phyloP scores from a whole-genome alignment of 108 stramenopile species.

The Pseudonitzschia multistriata region DNA sequence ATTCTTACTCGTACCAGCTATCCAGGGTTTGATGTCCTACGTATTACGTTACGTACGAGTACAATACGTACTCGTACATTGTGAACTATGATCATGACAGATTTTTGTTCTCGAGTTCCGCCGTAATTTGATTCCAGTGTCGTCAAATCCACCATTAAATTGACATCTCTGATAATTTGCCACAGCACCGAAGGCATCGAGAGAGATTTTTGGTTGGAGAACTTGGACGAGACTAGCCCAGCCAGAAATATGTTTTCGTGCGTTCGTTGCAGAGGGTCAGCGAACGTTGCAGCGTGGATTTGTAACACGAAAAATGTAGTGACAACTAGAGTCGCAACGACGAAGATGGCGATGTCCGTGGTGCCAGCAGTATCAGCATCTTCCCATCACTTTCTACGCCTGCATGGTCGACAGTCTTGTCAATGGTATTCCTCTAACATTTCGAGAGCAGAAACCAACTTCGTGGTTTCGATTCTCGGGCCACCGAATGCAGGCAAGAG shows the following conservation, averaged over 20 bases:
- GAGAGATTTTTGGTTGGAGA: too few species aligned
- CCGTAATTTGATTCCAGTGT: too few species aligned
- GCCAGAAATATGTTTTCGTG: neutral
- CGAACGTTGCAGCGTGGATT: neutral
- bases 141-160: too few species aligned
- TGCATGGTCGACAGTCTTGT: neutral
- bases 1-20: too few species aligned
- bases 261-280: neutral
- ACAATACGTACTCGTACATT: too few species aligned
- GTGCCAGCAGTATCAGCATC: neutral
- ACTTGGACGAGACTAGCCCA: too few species aligned
- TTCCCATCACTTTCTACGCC: neutral
- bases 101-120: too few species aligned
- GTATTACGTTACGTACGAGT: too few species aligned
- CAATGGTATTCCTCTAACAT: neutral
- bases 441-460: conserved; percentile 2
- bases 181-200: too few species aligned
- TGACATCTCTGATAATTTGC: too few species aligned
- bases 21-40: too few species aligned
- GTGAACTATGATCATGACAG: too few species aligned
- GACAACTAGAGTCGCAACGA: neutral
- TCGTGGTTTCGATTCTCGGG: conserved; percentile 75
- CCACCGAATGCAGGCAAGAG: conserved; percentile 93
- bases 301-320: neutral
- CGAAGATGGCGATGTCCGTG: neutral